A percentile compares a stretch with the other conserved stretches of the same genome.
These are phyloP conservation scores for Suillus subaureus DNA, from an alignment of 768 basidiomycete genomes.

Conservation along the genomic window DNA sequence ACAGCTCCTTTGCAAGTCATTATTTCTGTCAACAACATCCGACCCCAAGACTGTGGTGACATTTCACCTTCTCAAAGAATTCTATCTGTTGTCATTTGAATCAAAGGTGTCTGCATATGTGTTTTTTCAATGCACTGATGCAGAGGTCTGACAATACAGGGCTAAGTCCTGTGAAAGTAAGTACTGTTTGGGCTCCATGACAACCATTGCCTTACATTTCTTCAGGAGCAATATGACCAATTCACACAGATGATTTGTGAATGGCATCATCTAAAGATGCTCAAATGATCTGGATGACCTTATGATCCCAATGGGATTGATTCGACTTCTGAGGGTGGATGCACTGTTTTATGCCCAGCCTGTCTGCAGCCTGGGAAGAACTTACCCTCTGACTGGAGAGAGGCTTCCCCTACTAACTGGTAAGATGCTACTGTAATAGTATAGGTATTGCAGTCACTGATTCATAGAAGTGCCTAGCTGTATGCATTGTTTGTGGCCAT, in stretches of 20 bases:
- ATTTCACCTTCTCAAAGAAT: background rate
- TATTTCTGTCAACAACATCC: conserved; percentile 34
- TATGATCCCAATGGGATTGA: conserved; percentile 25
- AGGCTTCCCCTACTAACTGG: background rate
- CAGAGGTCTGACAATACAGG: conserved; percentile 30
- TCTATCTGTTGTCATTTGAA: conserved; percentile 6
- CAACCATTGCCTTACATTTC: no score
- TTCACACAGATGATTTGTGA: conserved; percentile 19
- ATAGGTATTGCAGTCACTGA: no score
- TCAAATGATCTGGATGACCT: conserved; percentile 27
- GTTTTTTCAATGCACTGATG: conserved; percentile 29
- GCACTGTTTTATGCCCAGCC: conserved; percentile 27
- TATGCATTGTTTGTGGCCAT: conserved; percentile 26
- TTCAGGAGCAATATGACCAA: conserved; percentile 17
- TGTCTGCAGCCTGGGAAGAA: conserved; percentile 33
- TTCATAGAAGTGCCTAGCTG: no score
- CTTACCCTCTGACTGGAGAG: conserved; percentile 22
- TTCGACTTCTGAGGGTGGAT: conserved; percentile 25
- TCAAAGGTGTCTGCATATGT: conserved; percentile 35
- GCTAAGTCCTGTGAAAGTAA: conserved; percentile 13
- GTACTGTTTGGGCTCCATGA: no score
- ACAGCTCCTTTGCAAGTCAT: conserved; percentile 21
- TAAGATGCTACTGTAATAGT: no score
- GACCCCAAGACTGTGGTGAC: conserved; percentile 25
- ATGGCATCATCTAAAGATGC: conserved; percentile 17